A percentile compares a stretch with the other conserved stretches of the same genome.
phyloP scores from a whole-genome alignment of 495 filamentous ascomycete species.

The Haplographium delicatum region DNA sequence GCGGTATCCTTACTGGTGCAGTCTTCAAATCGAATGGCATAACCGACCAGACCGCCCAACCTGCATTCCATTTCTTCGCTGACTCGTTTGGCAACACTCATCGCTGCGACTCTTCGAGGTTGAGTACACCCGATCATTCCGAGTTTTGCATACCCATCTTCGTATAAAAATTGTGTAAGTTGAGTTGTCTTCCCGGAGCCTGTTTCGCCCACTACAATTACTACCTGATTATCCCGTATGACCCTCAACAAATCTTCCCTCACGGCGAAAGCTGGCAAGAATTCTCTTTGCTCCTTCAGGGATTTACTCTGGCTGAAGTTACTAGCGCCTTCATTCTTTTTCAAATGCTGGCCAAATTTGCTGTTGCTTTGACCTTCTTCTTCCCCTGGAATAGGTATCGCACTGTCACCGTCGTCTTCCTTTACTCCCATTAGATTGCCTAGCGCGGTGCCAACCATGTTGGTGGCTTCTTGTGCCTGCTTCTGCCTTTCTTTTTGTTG shows the following conservation, averaged over 20 bases:
- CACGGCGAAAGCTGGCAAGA: slow-evolving; percentile 92
- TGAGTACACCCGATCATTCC: slow-evolving; percentile 96
- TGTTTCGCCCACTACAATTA: slow-evolving; percentile 94
- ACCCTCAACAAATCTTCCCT: slow-evolving; percentile 91
- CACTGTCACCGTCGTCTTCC: slow-evolving; percentile 90
- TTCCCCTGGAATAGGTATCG: slow-evolving; percentile 69
- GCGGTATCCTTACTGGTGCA: slow-evolving; percentile 90
- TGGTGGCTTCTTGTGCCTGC: slow-evolving; percentile 94
- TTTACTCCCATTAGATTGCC: slow-evolving; percentile 94
- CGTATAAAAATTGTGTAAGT: slow-evolving; percentile 89
- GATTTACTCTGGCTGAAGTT: slow-evolving; percentile 90
- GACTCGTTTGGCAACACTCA: slow-evolving; percentile 98
- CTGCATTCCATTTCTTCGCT: slow-evolving; percentile 99
- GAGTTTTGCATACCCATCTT: slow-evolving; percentile 81
- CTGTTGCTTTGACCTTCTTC: slow-evolving; percentile 59
- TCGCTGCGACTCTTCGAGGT: slow-evolving; percentile 90
- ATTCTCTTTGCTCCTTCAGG: slow-evolving; percentile 87
- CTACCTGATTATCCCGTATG: slow-evolving; percentile 94
- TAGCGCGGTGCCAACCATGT: slow-evolving; percentile 82
- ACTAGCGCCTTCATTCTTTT: slow-evolving; percentile 83
- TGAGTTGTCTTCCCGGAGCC: slow-evolving; percentile 97
- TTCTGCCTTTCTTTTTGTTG: slow-evolving; percentile 92
- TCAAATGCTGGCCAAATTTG: slow-evolving; percentile 89
- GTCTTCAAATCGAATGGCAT: slow-evolving; percentile 98
- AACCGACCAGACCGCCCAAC: slow-evolving; percentile 83